Conservation (phyloP, 768 basidiomycete species). For the Suillus subluteus region DNA sequence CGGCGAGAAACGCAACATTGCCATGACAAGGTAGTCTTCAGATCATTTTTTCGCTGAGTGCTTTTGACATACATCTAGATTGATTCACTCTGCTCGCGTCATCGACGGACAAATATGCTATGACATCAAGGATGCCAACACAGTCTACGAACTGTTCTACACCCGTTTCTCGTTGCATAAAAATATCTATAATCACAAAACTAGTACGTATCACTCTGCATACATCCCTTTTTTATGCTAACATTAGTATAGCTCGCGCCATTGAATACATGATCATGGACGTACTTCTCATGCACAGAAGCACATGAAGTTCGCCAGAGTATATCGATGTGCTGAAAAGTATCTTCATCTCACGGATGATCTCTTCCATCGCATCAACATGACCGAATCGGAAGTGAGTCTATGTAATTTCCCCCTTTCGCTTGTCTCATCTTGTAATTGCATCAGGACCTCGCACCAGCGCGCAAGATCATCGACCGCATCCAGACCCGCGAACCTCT, state of each 20-base stretch:
- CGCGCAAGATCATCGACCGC: slow-evolving; percentile 65
- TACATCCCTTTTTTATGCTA: background rate
- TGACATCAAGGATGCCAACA: slow-evolving; percentile 79
- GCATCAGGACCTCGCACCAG: slow-evolving; percentile 56
- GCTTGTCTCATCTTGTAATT: too few relatives aligned
- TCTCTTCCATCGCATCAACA: slow-evolving; percentile 64
- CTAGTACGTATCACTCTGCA: slow-evolving; percentile 44
- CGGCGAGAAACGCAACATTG: slow-evolving; percentile 61
- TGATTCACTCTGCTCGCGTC: slow-evolving; percentile 76
- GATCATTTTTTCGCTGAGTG: background rate
- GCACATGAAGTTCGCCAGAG: slow-evolving; percentile 58
- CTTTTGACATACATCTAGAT: slow-evolving; percentile 39
- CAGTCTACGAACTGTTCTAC: slow-evolving; percentile 73
- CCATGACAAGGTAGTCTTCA: slow-evolving; percentile 44
- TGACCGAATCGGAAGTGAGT: slow-evolving; percentile 40
- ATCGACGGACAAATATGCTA: slow-evolving; percentile 78
- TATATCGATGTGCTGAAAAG: slow-evolving; percentile 53
- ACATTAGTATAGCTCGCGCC: slow-evolving; percentile 55
- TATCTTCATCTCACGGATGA: slow-evolving; percentile 72
- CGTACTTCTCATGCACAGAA: slow-evolving; percentile 73
- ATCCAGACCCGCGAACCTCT: slow-evolving; percentile 67
- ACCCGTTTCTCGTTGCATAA: slow-evolving; percentile 84
- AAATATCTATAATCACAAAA: slow-evolving; percentile 81
- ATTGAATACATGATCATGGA: slow-evolving; percentile 89
- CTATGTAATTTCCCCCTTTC: background rate